A percentile compares a stretch with the other conserved stretches of the same genome.
Conservation (phyloP, 257 asterid species). For the Solanum dulcamara region DNA sequence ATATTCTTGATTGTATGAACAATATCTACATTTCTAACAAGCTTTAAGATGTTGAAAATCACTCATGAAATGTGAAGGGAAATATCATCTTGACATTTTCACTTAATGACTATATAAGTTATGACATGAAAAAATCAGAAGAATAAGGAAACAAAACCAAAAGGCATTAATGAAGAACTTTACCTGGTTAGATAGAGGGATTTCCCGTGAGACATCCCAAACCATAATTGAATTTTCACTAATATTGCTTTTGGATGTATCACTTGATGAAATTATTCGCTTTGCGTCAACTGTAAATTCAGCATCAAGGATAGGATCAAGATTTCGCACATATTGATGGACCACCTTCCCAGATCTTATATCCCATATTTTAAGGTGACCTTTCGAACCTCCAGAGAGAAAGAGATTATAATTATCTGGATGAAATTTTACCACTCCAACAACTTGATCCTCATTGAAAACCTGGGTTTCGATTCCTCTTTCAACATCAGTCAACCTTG, state of each 20-base stretch:
- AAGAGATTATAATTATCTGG: conserved; percentile 63
- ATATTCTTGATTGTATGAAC: neutral
- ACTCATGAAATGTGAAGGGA: neutral
- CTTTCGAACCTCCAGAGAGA: conserved; percentile 89
- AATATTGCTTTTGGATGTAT: conserved; percentile 65
- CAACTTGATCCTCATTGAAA: conserved; percentile 77
- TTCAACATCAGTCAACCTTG: conserved; percentile 77
- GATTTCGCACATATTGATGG: conserved; percentile 55
- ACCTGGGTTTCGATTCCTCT: conserved; percentile 46
- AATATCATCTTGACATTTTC: neutral
- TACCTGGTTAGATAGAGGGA: conserved; percentile 90
- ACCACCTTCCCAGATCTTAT: conserved; percentile 58
- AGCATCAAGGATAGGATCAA: conserved; percentile 80
- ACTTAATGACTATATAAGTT: neutral
- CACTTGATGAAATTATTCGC: conserved; percentile 68
- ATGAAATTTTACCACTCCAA: conserved; percentile 64
- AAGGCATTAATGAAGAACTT: neutral
- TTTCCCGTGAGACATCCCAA: conserved; percentile 82
- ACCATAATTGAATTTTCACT: conserved; percentile 81
- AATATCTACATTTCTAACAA: neutral
- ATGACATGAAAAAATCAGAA: neutral
- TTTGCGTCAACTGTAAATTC: conserved; percentile 71
- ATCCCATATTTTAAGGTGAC: conserved; percentile 80
- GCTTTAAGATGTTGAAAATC: neutral
- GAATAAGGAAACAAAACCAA: neutral